Conservation (phyloP, 768 basidiomycete genomes). For the Imleria badia region DNA sequence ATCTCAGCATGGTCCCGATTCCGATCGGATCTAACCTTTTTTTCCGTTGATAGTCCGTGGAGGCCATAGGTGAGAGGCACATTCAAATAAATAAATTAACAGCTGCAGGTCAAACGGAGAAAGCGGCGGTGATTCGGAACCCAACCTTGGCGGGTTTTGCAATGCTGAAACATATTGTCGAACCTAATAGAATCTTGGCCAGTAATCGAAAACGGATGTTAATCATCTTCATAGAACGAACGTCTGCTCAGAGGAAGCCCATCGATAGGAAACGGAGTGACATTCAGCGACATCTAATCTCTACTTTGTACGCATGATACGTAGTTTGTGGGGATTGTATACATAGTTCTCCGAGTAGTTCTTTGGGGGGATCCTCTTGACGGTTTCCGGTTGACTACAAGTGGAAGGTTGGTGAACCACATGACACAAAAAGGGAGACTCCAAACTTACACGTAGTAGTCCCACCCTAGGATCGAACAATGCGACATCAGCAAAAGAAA, state of each 20-base stretch:
- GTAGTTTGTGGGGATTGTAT: constrained; percentile 75
- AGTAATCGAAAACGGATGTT: neutral
- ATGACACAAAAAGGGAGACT: constrained; percentile 3
- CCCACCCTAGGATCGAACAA: constrained; percentile 65
- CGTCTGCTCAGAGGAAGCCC: neutral
- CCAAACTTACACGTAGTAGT: constrained; percentile 78
- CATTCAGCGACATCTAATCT: constrained; percentile 21
- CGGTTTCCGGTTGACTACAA: constrained; percentile 54
- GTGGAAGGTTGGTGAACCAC: constrained; percentile 1
- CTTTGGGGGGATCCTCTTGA: constrained; percentile 78
- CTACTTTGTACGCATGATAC: constrained; percentile 92
- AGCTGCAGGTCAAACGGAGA: neutral
- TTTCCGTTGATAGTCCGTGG: too few species aligned
- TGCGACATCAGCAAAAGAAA: neutral
- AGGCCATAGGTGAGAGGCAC: neutral
- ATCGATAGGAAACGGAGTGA: neutral
- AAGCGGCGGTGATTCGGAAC: neutral
- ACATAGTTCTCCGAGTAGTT: constrained; percentile 90
- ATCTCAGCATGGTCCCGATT: neutral
- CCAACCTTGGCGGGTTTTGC: neutral
- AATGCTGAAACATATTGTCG: neutral
- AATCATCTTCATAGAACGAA: neutral
- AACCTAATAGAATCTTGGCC: neutral
- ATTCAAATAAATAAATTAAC: too few species aligned
- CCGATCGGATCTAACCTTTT: neutral